These are phyloP conservation scores for Gardenia jasminoides DNA, from an alignment of 257 asterid species.

Conservation along the genomic window DNA sequence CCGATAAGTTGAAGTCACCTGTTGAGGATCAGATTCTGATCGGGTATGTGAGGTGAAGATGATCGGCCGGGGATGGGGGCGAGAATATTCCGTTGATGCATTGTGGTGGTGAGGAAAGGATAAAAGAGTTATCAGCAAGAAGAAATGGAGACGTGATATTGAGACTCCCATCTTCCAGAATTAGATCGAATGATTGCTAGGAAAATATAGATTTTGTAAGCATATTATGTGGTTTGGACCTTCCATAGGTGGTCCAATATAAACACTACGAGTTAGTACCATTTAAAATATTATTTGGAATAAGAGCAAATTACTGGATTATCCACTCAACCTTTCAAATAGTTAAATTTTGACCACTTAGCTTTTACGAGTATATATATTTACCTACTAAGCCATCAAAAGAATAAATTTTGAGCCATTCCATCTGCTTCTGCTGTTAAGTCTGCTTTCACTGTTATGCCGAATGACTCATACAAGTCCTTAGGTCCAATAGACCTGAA, in stretches of 20 bases:
- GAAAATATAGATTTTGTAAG: not conserved
- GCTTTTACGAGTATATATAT: no score
- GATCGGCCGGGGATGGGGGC: slow-evolving; percentile 60
- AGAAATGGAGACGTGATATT: slow-evolving; percentile 16
- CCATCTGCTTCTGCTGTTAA: no score
- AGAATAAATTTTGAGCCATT: no score
- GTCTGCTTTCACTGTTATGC: no score
- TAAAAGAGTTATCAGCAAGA: slow-evolving; percentile 13
- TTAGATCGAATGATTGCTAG: not conserved
- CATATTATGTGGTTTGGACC: not conserved
- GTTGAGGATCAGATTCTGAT: slow-evolving; percentile 66
- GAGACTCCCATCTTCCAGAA: slow-evolving; percentile 21
- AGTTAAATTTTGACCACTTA: no score
- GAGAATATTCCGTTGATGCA: slow-evolving; percentile 57
- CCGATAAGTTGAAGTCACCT: slow-evolving; percentile 35
- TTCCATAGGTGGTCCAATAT: not conserved
- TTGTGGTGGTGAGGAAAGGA: slow-evolving; percentile 8
- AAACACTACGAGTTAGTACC: no score
- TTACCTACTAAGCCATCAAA: no score
- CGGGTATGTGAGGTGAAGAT: slow-evolving; percentile 35
- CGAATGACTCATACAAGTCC: no score
- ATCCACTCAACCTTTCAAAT: no score
- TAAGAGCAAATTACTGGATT: no score
- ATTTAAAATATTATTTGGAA: no score
- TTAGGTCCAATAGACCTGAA: no score